Percentiles rank a stretch among this genome's conserved stretches.
Evolutionary conservation across 2,329 filamentous ascomycete genomes (phyloP).

Genomic region (Periglandula ipomoeae): DNA sequence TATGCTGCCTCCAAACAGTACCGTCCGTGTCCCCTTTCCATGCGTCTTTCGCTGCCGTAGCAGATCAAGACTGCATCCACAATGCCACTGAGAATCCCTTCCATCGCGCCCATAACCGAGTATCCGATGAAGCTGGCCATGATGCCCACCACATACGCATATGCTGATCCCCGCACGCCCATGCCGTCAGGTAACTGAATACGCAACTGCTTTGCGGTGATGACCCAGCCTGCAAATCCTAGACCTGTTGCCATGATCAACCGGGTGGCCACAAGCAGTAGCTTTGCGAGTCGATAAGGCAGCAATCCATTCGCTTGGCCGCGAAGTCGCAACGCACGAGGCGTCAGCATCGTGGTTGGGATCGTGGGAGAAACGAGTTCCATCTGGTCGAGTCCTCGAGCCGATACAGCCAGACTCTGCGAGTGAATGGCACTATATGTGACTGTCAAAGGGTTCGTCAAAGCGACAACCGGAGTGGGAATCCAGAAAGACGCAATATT

Average conservation of each 20-base stretch:
- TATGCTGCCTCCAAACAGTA: constrained; percentile 90
- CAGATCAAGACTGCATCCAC: constrained; percentile 85
- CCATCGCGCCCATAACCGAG: constrained; percentile 84
- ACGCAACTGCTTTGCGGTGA: constrained; percentile 71
- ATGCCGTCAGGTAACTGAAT: constrained; percentile 45
- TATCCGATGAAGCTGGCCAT: constrained; percentile 93
- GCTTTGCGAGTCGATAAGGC: constrained; percentile 82
- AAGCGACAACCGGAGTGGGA: constrained; percentile 72
- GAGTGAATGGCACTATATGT: constrained; percentile 94
- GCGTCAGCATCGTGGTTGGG: constrained; percentile 63
- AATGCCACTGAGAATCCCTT: constrained; percentile 78
- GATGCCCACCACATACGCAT: constrained; percentile 88
- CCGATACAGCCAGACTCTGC: constrained; percentile 67
- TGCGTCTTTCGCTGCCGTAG: constrained; percentile 80
- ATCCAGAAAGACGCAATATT: constrained; percentile 71
- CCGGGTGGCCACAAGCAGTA: constrained; percentile 82
- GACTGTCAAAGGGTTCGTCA: constrained; percentile 85
- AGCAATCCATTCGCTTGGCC: constrained; percentile 50
- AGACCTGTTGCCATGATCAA: constrained; percentile 85
- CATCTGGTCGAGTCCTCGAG: constrained; percentile 72
- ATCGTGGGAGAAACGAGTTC: constrained; percentile 65
- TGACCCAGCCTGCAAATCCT: constrained; percentile 94
- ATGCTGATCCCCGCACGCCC: constrained; percentile 68
- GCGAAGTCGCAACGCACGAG: constrained; percentile 36
- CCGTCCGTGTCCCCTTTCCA: constrained; percentile 56